Conservation (phyloP, 257 asterid genomes). For the Gardenia jasminoides region DNA sequence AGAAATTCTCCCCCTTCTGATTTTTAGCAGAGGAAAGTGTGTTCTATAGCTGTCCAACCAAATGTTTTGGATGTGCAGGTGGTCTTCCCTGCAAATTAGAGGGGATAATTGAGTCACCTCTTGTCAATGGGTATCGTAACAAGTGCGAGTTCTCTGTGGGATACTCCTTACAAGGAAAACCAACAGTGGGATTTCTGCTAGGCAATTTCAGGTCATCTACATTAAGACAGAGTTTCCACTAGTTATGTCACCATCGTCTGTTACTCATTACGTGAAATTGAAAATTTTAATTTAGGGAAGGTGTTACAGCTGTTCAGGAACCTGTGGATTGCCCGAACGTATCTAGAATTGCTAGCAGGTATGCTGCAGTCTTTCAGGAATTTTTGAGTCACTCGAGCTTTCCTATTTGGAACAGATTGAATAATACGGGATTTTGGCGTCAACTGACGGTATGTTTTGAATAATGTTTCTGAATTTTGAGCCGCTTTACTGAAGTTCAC, state of each 20-base stretch:
- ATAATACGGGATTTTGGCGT: slow-evolving; percentile 97
- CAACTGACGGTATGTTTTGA: slow-evolving; percentile 71
- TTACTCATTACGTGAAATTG: slow-evolving; percentile 15
- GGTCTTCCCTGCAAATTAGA: slow-evolving; percentile 95
- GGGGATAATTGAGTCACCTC: slow-evolving; percentile 80
- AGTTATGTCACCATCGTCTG: slow-evolving; percentile 7
- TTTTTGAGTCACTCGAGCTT: slow-evolving; percentile 61
- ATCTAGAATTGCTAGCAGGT: slow-evolving; percentile 68
- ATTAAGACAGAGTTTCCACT: not conserved
- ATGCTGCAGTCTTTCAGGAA: slow-evolving; percentile 79
- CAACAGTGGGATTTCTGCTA: slow-evolving; percentile 83
- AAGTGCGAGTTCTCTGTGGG: slow-evolving; percentile 98
- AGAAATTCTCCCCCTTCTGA: not conserved
- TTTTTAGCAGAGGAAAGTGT: not conserved
- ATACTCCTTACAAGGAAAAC: slow-evolving; percentile 75
- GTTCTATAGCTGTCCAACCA: slow-evolving; percentile 18
- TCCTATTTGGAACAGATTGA: slow-evolving; percentile 92
- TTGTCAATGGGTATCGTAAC: slow-evolving; percentile 85
- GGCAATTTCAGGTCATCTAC: slow-evolving; percentile 86
- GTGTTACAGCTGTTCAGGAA: slow-evolving; percentile 97
- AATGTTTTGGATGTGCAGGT: slow-evolving; percentile 50
- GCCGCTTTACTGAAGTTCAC: not conserved
- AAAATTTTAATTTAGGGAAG: slow-evolving; percentile 62
- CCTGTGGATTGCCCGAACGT: slow-evolving; percentile 86
- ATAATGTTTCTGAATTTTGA: not conserved